Base-by-base conservation (phyloP, 108 stramenopile genomes). In the Pseudonitzschia delicatissima region DNA sequence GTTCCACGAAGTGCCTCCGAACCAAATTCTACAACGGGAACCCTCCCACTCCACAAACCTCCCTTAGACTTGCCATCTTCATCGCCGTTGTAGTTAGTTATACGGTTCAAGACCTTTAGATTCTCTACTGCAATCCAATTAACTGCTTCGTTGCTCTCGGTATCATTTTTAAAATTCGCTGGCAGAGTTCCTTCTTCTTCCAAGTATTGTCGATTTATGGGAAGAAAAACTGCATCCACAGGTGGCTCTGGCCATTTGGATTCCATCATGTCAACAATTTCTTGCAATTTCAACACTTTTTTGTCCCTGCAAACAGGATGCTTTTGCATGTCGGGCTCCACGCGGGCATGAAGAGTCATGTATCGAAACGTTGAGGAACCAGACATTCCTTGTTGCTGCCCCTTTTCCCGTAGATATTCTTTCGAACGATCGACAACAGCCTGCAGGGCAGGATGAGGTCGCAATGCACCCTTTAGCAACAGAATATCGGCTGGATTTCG, bases 261-360 rank as follows among this genome's bases (percentile, higher is more conserved):
- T 52, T 77, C 35, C 9, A 77, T 36, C 40, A 63, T 42, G 26
- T 68, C 39, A 39, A 77, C 44, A 25, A 77, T 77, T 0, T 67
- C 45, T 8, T 57, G 51, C 62, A 77, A 20, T 17, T 61, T 68
- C 33, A 62, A 49, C 29, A 73, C 67, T 47, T 67, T 72, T 25
- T 64, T 45, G 23, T 77, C 69, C 7, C 26, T 20, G 59, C 76
- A 77, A 3, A 66, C 52, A 11, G 40, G 39, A 62, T 78, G 67
- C 3, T 36, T 32, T 47, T 69, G 72, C 77, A 78, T 74, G 26
- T 78, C 77, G 25, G 77, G 77, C 66, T 78, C 77, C 0, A 78
- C 68, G 5, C 77, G 72, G 9, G 73, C 72, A 61, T 78, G 73
- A 13, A 78, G 39, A 6, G 63, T 61, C 63, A 78, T 58, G 57